Base-by-base conservation (phyloP, 75 land plant genomes). In the Selaginella moellendorffii region DNA sequence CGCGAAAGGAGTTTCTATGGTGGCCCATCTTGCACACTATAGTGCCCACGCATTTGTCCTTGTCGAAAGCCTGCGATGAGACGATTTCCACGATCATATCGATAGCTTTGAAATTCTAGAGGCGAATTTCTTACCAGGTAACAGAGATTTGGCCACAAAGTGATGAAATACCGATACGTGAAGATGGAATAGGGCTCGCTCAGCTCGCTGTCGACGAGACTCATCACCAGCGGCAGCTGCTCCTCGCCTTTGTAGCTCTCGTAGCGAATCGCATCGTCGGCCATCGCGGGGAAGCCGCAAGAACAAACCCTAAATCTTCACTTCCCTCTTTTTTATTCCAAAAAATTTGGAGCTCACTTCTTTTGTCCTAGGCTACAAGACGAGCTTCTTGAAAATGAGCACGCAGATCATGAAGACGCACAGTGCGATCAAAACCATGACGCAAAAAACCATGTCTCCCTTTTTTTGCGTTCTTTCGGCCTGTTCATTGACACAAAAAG, bases 121-220 rank as follows among this genome's bases (percentile, higher is more conserved):
- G n/a, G n/a, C n/a, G n/a, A n/a, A n/a, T n/a, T 42, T 52, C 31
- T 14, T 75, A 85, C 97, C 67, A 92, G 79, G 74, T 88, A 92
- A 62, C 84, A 89, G 65, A 92, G 86, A 2, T 85, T 75, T 5
- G 97, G 97, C 97, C 97, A 92, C 51, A 87, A 80, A 26, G 85
- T 83, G 74, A 88, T 83, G 80, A 92, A 92, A 66, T 92, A 92
- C 46, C 97, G 84, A 63, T 92, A 92, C 27, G 97, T 92, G 76
- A 92, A 92, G 74, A 92, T 92, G 71, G 97, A 92, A 76, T 92
- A 92, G 68, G 97, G 97, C 56, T 92, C 97, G 73, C 96, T 89
- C 46, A 93, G 85, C 75, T 93, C 98, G 30, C 85, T 68, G 69
- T 89, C 98, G 66, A 93, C 83, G 24, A 93, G 74, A 36, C 58